These are phyloP conservation scores for Pleurotus ostreatus DNA, from an alignment of 768 basidiomycete genomes.

Conservation along the genomic window DNA sequence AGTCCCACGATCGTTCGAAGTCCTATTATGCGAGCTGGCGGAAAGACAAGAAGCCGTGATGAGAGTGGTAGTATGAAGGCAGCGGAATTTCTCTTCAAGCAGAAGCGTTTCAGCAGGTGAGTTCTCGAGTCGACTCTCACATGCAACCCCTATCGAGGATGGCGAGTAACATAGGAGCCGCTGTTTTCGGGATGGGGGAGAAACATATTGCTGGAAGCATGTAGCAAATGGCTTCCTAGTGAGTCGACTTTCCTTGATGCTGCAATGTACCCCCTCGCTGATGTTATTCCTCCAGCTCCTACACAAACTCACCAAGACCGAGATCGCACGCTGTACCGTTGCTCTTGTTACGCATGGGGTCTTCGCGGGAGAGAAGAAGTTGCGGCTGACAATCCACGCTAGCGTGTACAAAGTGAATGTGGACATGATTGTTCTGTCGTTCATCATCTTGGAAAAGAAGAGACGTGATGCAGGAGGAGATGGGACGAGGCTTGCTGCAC, in stretches of 20 bases:
- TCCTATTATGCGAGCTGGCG: conserved; percentile 24
- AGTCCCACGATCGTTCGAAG: conserved; percentile 40
- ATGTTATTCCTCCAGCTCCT: conserved; percentile 29
- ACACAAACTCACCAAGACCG: conserved; percentile 28
- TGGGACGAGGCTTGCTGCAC: conserved; percentile 19
- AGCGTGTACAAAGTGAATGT: conserved; percentile 35
- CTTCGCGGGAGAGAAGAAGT: conserved; percentile 44
- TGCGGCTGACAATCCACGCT: conserved; percentile 43
- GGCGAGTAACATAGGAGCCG: conserved; percentile 28
- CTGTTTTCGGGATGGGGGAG: conserved; percentile 43
- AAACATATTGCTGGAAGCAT: conserved; percentile 48
- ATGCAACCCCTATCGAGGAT: not conserved
- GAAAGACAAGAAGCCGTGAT: conserved; percentile 12
- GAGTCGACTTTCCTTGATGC: conserved; percentile 13
- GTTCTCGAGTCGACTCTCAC: conserved; percentile 12
- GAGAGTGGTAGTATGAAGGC: conserved; percentile 28
- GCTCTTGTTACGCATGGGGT: conserved; percentile 35
- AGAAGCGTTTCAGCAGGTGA: conserved; percentile 37
- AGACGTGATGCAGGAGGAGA: conserved; percentile 36
- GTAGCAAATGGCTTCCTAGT: conserved; percentile 37
- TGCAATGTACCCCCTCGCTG: not conserved
- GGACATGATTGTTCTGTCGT: conserved; percentile 51
- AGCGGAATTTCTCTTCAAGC: conserved; percentile 39
- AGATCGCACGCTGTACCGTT: conserved; percentile 37
- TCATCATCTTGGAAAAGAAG: conserved; percentile 54